These are phyloP conservation scores for Sanghuangporus baumii DNA, from an alignment of 1,284 basidiomycete species.

Conservation along the genomic window DNA sequence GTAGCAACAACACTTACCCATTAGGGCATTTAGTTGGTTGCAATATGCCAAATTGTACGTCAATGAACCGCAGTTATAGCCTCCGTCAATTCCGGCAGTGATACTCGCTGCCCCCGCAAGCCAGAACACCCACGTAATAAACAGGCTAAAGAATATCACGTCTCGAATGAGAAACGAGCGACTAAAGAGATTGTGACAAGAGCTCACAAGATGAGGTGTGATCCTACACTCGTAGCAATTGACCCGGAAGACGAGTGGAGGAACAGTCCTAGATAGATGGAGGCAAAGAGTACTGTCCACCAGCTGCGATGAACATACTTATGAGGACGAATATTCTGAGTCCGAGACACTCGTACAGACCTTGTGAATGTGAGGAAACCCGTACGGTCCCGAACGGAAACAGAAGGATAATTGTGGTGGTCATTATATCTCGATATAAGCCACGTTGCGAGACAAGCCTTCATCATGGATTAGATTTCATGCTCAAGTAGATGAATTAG, in stretches of 20 bases:
- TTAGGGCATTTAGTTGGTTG: slow-evolving; percentile 56
- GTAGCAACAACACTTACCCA: slow-evolving; percentile 27
- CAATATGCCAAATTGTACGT: slow-evolving; percentile 50
- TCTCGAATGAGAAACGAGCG: not conserved
- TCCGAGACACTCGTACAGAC: slow-evolving; percentile 21
- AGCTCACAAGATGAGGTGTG: slow-evolving; percentile 55
- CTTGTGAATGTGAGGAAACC: slow-evolving; percentile 57
- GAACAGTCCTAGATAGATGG: slow-evolving; percentile 51
- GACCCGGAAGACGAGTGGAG: slow-evolving; percentile 37
- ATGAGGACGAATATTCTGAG: slow-evolving; percentile 20
- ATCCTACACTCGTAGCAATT: slow-evolving; percentile 51
- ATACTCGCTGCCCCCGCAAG: slow-evolving; percentile 61
- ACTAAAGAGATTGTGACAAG: not conserved
- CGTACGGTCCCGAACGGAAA: slow-evolving; percentile 51
- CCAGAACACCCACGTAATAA: slow-evolving; percentile 69
- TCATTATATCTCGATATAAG: slow-evolving; percentile 52
- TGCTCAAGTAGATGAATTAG: slow-evolving; percentile 11
- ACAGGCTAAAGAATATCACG: slow-evolving; percentile 35
- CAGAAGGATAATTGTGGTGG: slow-evolving; percentile 46
- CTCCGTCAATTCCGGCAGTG: slow-evolving; percentile 58
- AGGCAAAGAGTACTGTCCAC: slow-evolving; percentile 62
- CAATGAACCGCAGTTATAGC: slow-evolving; percentile 52
- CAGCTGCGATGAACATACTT: slow-evolving; percentile 12
- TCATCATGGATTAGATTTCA: not conserved
- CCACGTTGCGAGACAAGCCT: slow-evolving; percentile 68